phyloP scores from a whole-genome alignment of 1,139 yeast genomes.

The Eremothecium sinecaudum region DNA sequence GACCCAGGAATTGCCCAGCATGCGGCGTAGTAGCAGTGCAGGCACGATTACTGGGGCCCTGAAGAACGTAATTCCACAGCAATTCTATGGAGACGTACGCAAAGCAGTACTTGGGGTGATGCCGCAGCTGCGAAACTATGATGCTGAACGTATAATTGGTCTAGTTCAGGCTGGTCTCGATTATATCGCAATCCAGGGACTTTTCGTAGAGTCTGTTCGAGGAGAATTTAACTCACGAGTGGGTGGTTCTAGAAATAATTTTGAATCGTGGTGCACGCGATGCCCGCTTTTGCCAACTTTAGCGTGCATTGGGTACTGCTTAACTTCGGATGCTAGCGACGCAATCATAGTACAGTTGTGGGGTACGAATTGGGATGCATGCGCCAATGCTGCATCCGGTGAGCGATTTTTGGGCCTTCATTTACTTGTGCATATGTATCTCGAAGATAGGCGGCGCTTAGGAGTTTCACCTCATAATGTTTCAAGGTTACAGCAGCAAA shows the following conservation, averaged over 20 bases:
- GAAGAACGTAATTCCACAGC: neutral
- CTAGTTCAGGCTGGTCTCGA: neutral
- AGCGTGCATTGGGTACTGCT: too few relatives aligned
- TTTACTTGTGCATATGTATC: constrained; percentile 7
- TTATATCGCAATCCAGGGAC: neutral
- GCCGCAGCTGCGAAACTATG: neutral
- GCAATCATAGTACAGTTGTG: too few relatives aligned
- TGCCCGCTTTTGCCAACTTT: too few relatives aligned
- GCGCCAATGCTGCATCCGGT: constrained; percentile 10
- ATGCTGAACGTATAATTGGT: neutral
- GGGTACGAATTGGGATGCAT: constrained; percentile 12
- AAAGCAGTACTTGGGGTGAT: neutral
- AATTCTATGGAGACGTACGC: neutral
- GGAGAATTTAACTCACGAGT: too few relatives aligned
- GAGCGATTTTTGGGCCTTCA: constrained; percentile 10
- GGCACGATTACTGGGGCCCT: neutral
- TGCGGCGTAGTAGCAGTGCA: neutral
- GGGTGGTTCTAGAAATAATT: too few relatives aligned
- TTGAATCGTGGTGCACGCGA: too few relatives aligned
- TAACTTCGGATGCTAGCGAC: too few relatives aligned
- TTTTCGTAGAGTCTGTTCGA: too few relatives aligned
- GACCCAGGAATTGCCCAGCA: neutral
- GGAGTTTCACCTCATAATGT: constrained; percentile 7
- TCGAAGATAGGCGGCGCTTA: constrained; percentile 5
- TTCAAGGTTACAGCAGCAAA: constrained; percentile 12